Evolutionary conservation across 176 grass and related monocot species (phyloP).

Genomic region (Ampelocalamus luodianensis): DNA sequence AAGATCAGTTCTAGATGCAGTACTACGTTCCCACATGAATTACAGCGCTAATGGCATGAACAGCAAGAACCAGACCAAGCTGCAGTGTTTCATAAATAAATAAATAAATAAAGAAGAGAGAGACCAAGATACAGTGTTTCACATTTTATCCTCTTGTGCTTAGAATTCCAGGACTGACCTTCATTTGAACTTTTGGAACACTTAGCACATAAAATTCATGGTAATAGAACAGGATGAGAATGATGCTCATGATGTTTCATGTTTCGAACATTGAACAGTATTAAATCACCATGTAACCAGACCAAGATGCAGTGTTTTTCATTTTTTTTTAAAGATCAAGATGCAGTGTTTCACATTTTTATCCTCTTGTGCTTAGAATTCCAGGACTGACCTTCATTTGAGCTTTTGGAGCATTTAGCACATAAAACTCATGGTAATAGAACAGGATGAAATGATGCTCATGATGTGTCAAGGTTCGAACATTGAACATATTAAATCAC

Average conservation of each 20-base stretch:
- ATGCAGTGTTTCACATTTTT: not conserved
- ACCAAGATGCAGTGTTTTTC: no score
- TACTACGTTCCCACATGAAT: conserved; percentile 1
- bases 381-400: not conserved
- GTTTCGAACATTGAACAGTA: conserved; percentile 7
- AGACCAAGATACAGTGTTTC: not conserved
- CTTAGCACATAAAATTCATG: conserved; percentile 20
- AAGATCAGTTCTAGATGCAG: not conserved
- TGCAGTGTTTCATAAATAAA: no score
- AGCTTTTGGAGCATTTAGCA: conserved; percentile 13
- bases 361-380: not conserved
- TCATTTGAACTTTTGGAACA: not conserved
- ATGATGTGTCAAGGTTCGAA: not conserved
- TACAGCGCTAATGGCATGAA: not conserved
- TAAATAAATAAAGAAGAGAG: no score
- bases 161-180: not conserved
- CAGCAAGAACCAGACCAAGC: not conserved
- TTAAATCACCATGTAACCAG: no score
- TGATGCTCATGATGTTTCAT: not conserved
- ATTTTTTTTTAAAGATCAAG: not conserved
- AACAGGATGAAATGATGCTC: not conserved
- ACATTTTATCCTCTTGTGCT: not conserved
- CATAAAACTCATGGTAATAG: conserved; percentile 22
- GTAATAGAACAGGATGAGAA: conserved; percentile 14
- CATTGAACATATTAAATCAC: not conserved